These are phyloP conservation scores for Nadsonia starkeyi-henricii DNA, from an alignment of 1,139 yeast genomes.

Conservation along the genomic window DNA sequence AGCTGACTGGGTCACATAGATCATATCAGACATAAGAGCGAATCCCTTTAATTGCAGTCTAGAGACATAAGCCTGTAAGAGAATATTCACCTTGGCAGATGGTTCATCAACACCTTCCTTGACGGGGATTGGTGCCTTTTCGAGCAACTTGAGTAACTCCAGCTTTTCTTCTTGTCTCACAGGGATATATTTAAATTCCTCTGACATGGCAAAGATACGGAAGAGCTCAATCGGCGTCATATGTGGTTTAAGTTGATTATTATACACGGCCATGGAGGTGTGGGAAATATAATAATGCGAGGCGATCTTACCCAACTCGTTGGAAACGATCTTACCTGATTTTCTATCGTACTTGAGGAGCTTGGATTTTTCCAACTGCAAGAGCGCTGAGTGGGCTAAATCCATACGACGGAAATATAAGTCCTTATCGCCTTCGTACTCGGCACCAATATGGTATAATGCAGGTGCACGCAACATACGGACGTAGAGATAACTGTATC, in stretches of 20 bases:
- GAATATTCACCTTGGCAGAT: slow-evolving; percentile 61
- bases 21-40: slow-evolving; percentile 88
- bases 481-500: slow-evolving; percentile 64
- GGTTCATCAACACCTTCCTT: slow-evolving; percentile 61
- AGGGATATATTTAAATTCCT: slow-evolving; percentile 74
- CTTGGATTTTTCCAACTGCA: slow-evolving; percentile 38
- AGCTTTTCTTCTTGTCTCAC: slow-evolving; percentile 74
- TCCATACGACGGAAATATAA: slow-evolving; percentile 45
- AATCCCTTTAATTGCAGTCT: slow-evolving; percentile 66
- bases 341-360: slow-evolving; percentile 44
- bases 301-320: slow-evolving; percentile 75
- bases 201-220: slow-evolving; percentile 63
- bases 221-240: slow-evolving; percentile 61
- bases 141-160: slow-evolving; percentile 60
- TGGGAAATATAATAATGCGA: slow-evolving; percentile 77
- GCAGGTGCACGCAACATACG: slow-evolving; percentile 67
- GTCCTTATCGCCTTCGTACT: slow-evolving; percentile 38
- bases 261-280: slow-evolving; percentile 51
- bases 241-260: slow-evolving; percentile 47
- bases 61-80: slow-evolving; percentile 78
- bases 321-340: slow-evolving; percentile 38
- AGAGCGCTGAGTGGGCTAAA: slow-evolving; percentile 63
- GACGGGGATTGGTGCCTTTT: slow-evolving; percentile 75
- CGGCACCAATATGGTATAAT: slow-evolving; percentile 63
- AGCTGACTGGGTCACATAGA: slow-evolving; percentile 85